These are phyloP conservation scores for Phaffia rhodozyma DNA, from an alignment of 1,284 basidiomycete genomes.

Conservation along the genomic window DNA sequence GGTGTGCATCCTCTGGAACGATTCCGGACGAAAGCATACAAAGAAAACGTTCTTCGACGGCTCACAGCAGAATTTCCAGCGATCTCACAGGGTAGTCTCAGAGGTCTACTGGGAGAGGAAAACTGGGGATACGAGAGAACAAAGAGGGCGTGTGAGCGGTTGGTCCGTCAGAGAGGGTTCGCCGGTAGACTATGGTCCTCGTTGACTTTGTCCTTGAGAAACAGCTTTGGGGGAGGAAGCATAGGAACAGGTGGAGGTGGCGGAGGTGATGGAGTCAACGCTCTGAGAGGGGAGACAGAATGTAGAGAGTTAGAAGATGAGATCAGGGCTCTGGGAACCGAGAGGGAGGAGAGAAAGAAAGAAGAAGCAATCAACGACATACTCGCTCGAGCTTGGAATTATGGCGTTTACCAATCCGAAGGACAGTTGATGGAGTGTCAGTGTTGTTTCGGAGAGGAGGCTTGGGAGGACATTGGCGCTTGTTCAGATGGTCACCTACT, in stretches of 20 bases:
- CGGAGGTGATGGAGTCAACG: neutral
- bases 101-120: conserved; percentile 4
- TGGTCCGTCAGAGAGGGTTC: neutral
- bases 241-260: neutral
- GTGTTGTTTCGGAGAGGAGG: conserved; percentile 12
- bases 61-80: conserved; percentile 1
- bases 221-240: neutral
- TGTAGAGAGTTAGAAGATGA: too few species aligned
- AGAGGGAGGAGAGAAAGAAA: neutral
- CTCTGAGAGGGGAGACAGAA: too few species aligned
- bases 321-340: too few species aligned
- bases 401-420: neutral
- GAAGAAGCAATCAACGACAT: neutral
- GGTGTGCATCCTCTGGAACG: neutral
- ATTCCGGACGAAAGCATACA: neutral
- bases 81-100: neutral
- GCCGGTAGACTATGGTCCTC: conserved; percentile 5
- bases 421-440: conserved; percentile 11
- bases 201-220: neutral
- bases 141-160: neutral
- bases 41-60: neutral
- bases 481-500: conserved; percentile 14
- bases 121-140: conserved; percentile 4
- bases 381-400: conserved; percentile 1
- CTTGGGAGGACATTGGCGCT: conserved; percentile 16